Conservation (phyloP, 2,329 filamentous ascomycete species). For the Didymella segeticola region DNA sequence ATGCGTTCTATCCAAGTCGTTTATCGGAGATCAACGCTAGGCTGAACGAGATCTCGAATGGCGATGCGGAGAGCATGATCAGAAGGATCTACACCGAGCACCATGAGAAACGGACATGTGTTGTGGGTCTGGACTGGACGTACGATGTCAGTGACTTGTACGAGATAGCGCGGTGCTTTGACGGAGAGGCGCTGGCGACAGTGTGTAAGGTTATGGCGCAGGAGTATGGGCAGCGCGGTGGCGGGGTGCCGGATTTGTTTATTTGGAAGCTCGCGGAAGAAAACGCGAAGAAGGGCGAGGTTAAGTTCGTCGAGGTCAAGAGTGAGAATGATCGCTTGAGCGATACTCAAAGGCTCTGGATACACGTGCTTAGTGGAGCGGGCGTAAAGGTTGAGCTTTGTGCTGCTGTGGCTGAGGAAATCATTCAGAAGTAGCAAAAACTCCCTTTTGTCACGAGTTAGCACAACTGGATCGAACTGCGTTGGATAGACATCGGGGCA, state of each 20-base stretch:
- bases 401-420: constrained; percentile 66
- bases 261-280: constrained; percentile 70
- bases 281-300: constrained; percentile 57
- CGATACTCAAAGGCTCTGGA: constrained; percentile 96
- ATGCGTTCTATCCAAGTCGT: constrained; percentile 87
- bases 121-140: constrained; percentile 92
- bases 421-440: constrained; percentile 35
- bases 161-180: constrained; percentile 80
- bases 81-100: constrained; percentile 72
- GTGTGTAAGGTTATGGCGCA: constrained; percentile 95
- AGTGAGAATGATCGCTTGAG: constrained; percentile 85
- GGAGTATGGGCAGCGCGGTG: constrained; percentile 85
- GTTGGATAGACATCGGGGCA: too few species aligned
- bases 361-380: constrained; percentile 86
- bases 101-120: constrained; percentile 74
- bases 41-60: constrained; percentile 86
- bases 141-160: constrained; percentile 79
- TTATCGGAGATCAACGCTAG: constrained; percentile 88
- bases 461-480: not conserved
- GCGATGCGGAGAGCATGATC: constrained; percentile 72
- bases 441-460: not conserved
- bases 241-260: constrained; percentile 90
- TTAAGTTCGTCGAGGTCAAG: constrained; percentile 72
- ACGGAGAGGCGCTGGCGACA: constrained; percentile 78
- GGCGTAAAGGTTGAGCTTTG: constrained; percentile 87